phyloP scores from a whole-genome alignment of 2,329 filamentous ascomycete species.

The Lecanosticta acicola region DNA sequence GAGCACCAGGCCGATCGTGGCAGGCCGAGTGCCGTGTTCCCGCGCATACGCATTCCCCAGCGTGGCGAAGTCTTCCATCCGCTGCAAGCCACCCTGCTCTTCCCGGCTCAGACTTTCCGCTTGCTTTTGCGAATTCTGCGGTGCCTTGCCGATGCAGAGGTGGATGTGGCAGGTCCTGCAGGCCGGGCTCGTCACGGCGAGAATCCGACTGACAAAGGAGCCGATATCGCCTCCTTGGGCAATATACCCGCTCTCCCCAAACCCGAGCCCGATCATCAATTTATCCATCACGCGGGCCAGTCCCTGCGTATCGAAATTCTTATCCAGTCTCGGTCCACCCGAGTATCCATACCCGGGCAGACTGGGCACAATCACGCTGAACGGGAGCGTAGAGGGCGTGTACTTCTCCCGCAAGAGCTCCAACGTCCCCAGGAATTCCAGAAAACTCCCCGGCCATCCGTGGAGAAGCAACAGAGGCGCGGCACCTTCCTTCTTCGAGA shows the following conservation, averaged over 20 bases:
- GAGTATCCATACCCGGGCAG: constrained; percentile 53
- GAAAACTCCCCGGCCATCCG: constrained; percentile 45
- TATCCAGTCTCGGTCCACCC: constrained; percentile 42
- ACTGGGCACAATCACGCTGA: constrained; percentile 53
- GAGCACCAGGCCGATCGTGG: constrained; percentile 52
- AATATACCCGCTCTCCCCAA: constrained; percentile 45
- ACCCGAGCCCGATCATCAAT: constrained; percentile 51
- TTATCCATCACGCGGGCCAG: constrained; percentile 45
- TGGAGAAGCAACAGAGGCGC: constrained; percentile 44
- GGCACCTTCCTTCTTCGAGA: constrained; percentile 40
- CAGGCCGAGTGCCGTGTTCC: constrained; percentile 50
- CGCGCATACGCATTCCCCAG: constrained; percentile 46
- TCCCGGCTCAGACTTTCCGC: constrained; percentile 13
- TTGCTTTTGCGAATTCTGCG: background rate
- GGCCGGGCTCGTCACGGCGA: constrained; percentile 40
- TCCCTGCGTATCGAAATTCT: constrained; percentile 39
- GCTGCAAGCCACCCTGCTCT: constrained; percentile 21
- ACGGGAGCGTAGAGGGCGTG: constrained; percentile 47
- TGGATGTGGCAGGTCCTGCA: constrained; percentile 42
- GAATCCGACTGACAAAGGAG: constrained; percentile 38
- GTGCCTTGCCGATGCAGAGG: constrained; percentile 15
- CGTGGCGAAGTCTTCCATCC: constrained; percentile 20
- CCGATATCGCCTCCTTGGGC: constrained; percentile 56
- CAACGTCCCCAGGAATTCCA: constrained; percentile 53
- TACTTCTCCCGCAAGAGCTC: constrained; percentile 45